Base-by-base conservation (phyloP, 768 basidiomycete species). In the Saitozyma sp. region DNA sequence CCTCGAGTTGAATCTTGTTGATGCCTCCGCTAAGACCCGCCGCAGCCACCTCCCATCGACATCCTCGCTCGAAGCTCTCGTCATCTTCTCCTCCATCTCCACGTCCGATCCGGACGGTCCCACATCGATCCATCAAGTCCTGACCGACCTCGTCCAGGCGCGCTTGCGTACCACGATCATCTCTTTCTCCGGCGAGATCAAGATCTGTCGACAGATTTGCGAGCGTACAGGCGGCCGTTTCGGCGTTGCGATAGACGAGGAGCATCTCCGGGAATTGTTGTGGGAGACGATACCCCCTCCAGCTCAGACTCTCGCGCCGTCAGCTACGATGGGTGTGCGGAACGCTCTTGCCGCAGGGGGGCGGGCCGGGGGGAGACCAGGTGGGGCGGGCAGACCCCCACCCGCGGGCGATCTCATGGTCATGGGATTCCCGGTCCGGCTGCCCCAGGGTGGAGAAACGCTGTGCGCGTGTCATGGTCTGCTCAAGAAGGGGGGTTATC, bases 161-260 rank as follows among this genome's bases (percentile, higher is more conserved):
- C 90, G 88, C 75, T 89, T 96, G 58, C 89, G 94, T 46, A 89
- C 97, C 66, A 93, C 89, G 5, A 86, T 98, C 56, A 92, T 99
- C 43, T 92, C 93, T 1, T 85, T 99, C 41, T 90, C 94, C 0
- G 96, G 96, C 7, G 96, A 98, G 79, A 95, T 98, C 89, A 97
- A 97, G 78, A 91, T 99, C 42, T 97, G 93, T 73, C 87, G 92
- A 43, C 89, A 93, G 51, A 84, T 98, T 19, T 90, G 89, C 68
- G 90, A 92, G 58, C 89, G 90, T 78, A 94, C 95, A 1, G 91
- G 91, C 62, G 96, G 96, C 2, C 73, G 75, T 11, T 98, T 97
- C 76, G 91, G 91, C 17, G 96, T 99, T n/a, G 96, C 92, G 0
- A 85, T 97, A 83, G 96, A 98, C 79, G 96, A 99, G 79, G 92